Conservation (phyloP, 305 asterid species). For the Fraxinus platypoda region DNA sequence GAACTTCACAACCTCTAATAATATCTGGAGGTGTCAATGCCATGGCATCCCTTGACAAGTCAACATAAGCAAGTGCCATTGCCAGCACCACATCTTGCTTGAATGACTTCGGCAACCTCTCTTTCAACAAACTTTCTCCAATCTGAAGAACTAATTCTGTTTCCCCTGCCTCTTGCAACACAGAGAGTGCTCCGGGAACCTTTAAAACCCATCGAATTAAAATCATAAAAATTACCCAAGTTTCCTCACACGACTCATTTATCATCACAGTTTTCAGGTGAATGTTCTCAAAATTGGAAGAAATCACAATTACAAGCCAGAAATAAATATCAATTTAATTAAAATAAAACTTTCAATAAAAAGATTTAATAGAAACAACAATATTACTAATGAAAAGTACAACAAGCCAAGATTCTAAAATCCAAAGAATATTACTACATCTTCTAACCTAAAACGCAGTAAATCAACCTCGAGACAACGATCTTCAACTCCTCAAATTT, state of each 20-base stretch:
- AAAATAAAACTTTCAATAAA: background rate
- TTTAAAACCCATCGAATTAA: constrained; percentile 25
- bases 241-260: background rate
- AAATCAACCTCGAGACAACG: background rate
- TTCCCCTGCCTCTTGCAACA: constrained; percentile 94
- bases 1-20: constrained; percentile 80
- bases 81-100: constrained; percentile 93
- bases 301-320: background rate
- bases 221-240: background rate
- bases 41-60: constrained; percentile 93
- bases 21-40: constrained; percentile 79
- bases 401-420: background rate
- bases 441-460: background rate
- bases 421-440: background rate
- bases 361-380: background rate
- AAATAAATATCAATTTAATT: background rate
- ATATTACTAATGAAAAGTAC: no score
- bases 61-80: constrained; percentile 91
- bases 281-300: background rate
- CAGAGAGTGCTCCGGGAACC: constrained; percentile 94
- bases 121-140: constrained; percentile 79
- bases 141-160: constrained; percentile 80
- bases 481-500: background rate
- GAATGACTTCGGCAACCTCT: constrained; percentile 84
- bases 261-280: background rate